These are phyloP conservation scores for Coemansia sp. DNA, from an alignment of 192 early-diverging fungal species.

Conservation along the genomic window DNA sequence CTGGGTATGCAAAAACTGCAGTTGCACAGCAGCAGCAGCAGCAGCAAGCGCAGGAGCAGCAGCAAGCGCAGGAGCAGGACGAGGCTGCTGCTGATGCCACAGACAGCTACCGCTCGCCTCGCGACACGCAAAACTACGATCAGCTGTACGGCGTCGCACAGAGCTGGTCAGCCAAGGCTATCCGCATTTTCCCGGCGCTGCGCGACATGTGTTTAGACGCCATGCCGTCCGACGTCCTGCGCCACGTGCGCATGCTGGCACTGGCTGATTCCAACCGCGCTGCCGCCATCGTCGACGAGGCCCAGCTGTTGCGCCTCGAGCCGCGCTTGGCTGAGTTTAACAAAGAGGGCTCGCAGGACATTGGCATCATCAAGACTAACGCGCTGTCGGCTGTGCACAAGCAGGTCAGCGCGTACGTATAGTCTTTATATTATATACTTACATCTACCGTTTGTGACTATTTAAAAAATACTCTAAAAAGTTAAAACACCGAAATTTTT, in stretches of 20 bases:
- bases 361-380: neutral
- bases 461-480: no score
- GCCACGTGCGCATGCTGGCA: slow-evolving; percentile 9
- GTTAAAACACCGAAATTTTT: no score
- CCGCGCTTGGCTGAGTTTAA: neutral
- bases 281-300: neutral
- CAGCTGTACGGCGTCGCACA: slow-evolving; percentile 1
- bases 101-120: neutral
- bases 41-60: neutral
- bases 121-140: slow-evolving; percentile 13
- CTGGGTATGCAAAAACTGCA: neutral
- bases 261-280: slow-evolving; percentile 2
- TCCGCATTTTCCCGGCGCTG: slow-evolving; percentile 22
- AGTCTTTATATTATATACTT: no score
- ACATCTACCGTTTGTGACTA: no score
- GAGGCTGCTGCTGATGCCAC: neutral
- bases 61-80: neutral
- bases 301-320: neutral
- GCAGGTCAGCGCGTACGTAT: neutral
- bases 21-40: neutral
- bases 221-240: neutral
- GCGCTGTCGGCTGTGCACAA: neutral
- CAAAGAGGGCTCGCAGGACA: neutral
- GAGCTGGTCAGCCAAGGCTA: slow-evolving; percentile 28
- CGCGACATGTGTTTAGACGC: neutral